Conservation (phyloP, 495 filamentous ascomycete species). For the Diplogelasinospora grovesii region DNA sequence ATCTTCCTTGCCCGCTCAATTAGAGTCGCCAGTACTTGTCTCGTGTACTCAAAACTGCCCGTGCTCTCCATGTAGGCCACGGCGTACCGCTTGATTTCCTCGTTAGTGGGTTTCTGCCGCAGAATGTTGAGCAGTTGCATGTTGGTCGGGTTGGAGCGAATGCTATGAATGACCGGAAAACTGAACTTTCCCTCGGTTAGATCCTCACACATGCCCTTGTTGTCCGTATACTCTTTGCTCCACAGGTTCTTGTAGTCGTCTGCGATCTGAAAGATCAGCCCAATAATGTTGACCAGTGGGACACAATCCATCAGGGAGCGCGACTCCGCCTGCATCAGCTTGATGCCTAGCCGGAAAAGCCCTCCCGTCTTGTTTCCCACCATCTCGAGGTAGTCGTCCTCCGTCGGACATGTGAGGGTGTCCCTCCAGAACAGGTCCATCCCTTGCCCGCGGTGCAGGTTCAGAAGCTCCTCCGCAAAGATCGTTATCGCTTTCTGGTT, state of each 20-base stretch:
- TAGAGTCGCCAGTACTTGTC: constrained; percentile 60
- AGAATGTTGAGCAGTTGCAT: constrained; percentile 85
- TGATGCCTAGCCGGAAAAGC: constrained; percentile 87
- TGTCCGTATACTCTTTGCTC: constrained; percentile 64
- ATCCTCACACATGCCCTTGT: constrained; percentile 95
- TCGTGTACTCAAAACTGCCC: constrained; percentile 82
- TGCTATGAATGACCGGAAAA: constrained; percentile 93
- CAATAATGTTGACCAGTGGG: constrained; percentile 81
- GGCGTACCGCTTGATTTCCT: constrained; percentile 86
- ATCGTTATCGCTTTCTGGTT: constrained; percentile 68
- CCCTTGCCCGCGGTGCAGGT: constrained; percentile 92
- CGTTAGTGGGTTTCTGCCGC: constrained; percentile 77
- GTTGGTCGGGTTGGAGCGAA: constrained; percentile 72
- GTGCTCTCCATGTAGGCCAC: constrained; percentile 87
- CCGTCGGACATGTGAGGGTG: constrained; percentile 83
- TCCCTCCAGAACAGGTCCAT: constrained; percentile 99
- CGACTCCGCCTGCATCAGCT: constrained; percentile 93
- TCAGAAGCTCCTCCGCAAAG: constrained; percentile 82
- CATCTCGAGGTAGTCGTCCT: constrained; percentile 98
- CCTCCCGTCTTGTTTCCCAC: constrained; percentile 97
- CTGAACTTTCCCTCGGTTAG: constrained; percentile 97
- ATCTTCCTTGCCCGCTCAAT: constrained; percentile 57
- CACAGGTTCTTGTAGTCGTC: constrained; percentile 94
- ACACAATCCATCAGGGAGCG: constrained; percentile 62
- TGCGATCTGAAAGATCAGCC: constrained; percentile 91